Base-by-base conservation (phyloP, 768 basidiomycete species). In the Lanmaoa rubissima region DNA sequence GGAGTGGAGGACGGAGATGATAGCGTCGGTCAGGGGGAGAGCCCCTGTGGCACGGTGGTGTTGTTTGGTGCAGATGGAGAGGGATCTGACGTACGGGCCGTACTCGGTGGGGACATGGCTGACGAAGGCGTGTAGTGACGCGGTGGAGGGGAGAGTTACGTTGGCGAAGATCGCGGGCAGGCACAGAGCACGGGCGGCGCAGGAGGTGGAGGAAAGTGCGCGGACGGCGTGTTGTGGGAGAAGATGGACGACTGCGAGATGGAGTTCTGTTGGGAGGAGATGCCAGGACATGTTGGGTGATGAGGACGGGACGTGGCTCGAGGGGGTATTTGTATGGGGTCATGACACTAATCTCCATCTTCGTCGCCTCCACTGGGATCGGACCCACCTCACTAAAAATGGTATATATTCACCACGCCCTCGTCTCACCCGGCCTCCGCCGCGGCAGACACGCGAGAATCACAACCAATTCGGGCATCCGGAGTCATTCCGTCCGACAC, bases 211-310 rank as follows among this genome's bases (percentile, higher is more conserved):
- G 17, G 87, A 75, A 58, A 88, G 75, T 0, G 78, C 66, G 24
- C 75, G 71, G 35, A 82, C 69, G 55, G 82, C 81, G 58, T 65
- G 54, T 21, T 67, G 61, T 45, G 76, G 76, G 62, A 88, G 79
- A 55, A 71, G 66, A 43, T 76, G 79, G 45, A 86, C 71, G 68
- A 90, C 63, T 28, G 79, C 73, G 62, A 86, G 76, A 71, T 82
- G 83, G 69, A 90, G 82, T 61, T 90, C 88, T 0, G 75, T 74
- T 44, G 88, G 88, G 60, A 90, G 84, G 24, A 69, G 48, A 58
- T 76, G 64, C 88, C 88, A 89, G 48, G 71, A 56, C 58, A 69
- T 63, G 50, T 4, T 13, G 49, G 38, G 13, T 16, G 48, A 35
- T 17, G 35, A 7, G 16, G 24, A 10, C 17, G 7, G 19, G 28